phyloP scores from a whole-genome alignment of 2,329 filamentous ascomycete genomes.

The Exserohilum rostratum region DNA sequence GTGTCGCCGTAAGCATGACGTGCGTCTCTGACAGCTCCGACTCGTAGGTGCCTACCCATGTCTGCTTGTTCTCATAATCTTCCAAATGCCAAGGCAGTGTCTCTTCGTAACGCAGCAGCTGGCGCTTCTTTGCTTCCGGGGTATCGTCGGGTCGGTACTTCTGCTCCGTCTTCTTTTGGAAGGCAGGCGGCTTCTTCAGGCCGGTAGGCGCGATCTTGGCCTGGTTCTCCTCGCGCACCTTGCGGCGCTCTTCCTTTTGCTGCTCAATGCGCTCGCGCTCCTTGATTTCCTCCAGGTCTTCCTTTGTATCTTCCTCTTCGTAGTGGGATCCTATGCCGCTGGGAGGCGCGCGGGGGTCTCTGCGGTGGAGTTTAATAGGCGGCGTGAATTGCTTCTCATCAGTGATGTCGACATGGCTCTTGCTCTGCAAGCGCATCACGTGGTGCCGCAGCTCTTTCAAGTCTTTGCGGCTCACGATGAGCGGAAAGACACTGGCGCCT shows the following conservation, averaged over 20 bases:
- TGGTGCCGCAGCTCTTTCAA: constrained; percentile 83
- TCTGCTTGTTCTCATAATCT: constrained; percentile 93
- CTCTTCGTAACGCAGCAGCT: constrained; percentile 82
- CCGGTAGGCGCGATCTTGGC: constrained; percentile 90
- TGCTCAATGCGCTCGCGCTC: constrained; percentile 65
- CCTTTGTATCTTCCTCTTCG: constrained; percentile 64
- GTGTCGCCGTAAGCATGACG: constrained; percentile 72
- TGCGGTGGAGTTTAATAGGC: constrained; percentile 85
- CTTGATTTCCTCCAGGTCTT: constrained; percentile 69
- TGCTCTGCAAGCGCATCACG: constrained; percentile 77
- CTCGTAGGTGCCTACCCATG: constrained; percentile 91
- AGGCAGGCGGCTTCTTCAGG: constrained; percentile 68
- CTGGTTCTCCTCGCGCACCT: constrained; percentile 82
- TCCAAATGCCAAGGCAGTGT: constrained; percentile 96
- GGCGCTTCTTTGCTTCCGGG: constrained; percentile 71
- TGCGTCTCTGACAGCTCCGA: constrained; percentile 81
- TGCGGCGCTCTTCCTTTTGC: constrained; percentile 77
- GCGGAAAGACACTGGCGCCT: constrained; percentile 55
- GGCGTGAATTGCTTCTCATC: constrained; percentile 85
- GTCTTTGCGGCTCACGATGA: constrained; percentile 82
- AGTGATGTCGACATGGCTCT: constrained; percentile 67
- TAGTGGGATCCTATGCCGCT: constrained; percentile 47
- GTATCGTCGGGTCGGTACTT: constrained; percentile 82
- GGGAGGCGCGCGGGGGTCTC: constrained; percentile 75
- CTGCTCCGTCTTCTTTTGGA: constrained; percentile 82